phyloP scores from a whole-genome alignment of 805 yeast genomes.

The Zygotorulaspora danielsina region DNA sequence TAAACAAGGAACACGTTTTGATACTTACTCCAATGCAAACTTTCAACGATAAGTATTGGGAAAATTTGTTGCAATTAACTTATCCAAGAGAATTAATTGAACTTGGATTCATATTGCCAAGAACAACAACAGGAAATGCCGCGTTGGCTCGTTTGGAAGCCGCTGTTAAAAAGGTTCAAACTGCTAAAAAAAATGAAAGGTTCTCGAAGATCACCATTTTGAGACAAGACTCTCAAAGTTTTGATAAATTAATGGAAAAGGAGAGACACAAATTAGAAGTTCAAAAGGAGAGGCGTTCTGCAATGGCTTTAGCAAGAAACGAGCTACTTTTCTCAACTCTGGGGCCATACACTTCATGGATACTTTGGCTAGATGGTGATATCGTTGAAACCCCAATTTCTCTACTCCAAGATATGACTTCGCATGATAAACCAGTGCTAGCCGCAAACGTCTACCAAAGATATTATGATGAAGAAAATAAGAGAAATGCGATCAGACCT shows the following conservation, averaged over 20 bases:
- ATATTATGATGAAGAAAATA: conserved; percentile 55
- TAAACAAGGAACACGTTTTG: conserved; percentile 76
- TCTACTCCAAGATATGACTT: conserved; percentile 79
- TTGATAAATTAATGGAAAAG: conserved; percentile 71
- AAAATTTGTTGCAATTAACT: conserved; percentile 62
- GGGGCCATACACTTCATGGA: conserved; percentile 90
- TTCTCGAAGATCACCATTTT: conserved; percentile 82
- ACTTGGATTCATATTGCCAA: conserved; percentile 87
- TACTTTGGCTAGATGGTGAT: conserved; percentile 94
- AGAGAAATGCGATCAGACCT: conserved; percentile 62
- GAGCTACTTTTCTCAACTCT: conserved; percentile 83
- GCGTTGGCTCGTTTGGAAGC: conserved; percentile 69
- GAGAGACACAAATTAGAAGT: conserved; percentile 84
- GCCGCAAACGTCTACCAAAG: conserved; percentile 94
- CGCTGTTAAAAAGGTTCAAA: conserved; percentile 70
- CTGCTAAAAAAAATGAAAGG: conserved; percentile 55
- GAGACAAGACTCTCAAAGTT: conserved; percentile 83
- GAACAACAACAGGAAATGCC: conserved; percentile 72
- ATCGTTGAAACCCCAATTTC: conserved; percentile 82
- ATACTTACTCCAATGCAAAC: conserved; percentile 87
- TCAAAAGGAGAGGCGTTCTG: conserved; percentile 83
- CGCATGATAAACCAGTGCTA: conserved; percentile 79
- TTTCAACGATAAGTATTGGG: conserved; percentile 86
- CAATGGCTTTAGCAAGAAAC: conserved; percentile 93
- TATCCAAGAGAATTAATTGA: conserved; percentile 85